These are phyloP conservation scores for Abelmoschus esculentus DNA, from an alignment of 345 rosid species.

Conservation along the genomic window DNA sequence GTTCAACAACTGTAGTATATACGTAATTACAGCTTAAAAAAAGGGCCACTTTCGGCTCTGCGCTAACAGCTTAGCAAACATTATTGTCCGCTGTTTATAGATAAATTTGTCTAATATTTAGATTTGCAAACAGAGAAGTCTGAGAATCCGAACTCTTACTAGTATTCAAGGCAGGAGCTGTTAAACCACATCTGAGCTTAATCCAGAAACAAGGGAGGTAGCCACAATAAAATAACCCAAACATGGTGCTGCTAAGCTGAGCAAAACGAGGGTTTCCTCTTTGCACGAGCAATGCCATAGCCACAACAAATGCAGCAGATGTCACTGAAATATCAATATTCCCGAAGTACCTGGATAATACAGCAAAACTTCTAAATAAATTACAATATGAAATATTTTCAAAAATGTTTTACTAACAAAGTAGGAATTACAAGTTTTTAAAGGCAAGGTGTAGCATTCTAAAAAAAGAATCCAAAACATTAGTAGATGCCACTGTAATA, in stretches of 20 bases:
- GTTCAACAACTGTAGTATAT: neutral
- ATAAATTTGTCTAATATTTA: neutral
- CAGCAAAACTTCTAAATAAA: neutral
- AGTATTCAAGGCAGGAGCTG: slow-evolving; percentile 65
- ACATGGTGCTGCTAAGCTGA: slow-evolving; percentile 25
- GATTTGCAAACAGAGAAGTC: slow-evolving; percentile 1
- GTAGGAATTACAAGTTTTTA: neutral
- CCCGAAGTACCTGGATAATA: slow-evolving; percentile 63
- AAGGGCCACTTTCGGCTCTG: neutral
- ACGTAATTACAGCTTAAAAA: neutral
- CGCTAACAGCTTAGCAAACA: neutral
- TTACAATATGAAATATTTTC: neutral
- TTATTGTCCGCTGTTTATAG: neutral
- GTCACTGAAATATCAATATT: slow-evolving; percentile 72
- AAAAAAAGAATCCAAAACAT: neutral
- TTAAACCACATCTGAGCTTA: slow-evolving; percentile 80
- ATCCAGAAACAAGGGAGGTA: slow-evolving; percentile 96
- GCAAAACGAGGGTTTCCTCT: slow-evolving; percentile 86
- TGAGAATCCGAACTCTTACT: slow-evolving; percentile 37
- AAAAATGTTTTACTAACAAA: neutral
- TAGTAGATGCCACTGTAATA: neutral
- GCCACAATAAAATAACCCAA: slow-evolving; percentile 85
- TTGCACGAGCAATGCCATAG: slow-evolving; percentile 73
- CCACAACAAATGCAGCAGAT: slow-evolving; percentile 76
- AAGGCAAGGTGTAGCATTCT: neutral